A percentile compares a stretch with the other conserved stretches of the same genome.
Evolutionary conservation across 495 filamentous ascomycete genomes (phyloP).

Genomic region (Penicillium fimorum): DNA sequence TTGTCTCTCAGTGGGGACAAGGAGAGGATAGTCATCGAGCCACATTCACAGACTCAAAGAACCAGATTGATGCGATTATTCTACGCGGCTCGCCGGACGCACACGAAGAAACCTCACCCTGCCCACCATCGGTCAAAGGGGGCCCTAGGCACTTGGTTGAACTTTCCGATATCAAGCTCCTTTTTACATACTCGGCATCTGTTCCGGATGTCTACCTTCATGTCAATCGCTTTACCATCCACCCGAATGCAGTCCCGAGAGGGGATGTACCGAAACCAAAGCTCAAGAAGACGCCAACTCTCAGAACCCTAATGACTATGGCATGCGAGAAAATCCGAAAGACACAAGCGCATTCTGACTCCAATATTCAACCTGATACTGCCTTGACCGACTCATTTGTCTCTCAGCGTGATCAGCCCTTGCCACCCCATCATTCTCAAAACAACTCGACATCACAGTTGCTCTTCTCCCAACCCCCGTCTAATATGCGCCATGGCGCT

Average conservation of each 20-base stretch:
- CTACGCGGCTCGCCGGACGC: constrained; percentile 23
- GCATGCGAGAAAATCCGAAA: constrained; percentile 9
- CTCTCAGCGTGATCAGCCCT: background rate
- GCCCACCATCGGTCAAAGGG: constrained; percentile 19
- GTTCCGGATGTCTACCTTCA: constrained; percentile 32
- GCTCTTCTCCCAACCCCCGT: constrained; percentile 17
- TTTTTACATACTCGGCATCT: constrained; percentile 32
- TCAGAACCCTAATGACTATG: constrained; percentile 21
- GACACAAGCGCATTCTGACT: background rate
- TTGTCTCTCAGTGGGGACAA: constrained; percentile 25
- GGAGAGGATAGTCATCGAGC: constrained; percentile 15
- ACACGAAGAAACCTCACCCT: constrained; percentile 13
- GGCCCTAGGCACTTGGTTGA: constrained; percentile 33
- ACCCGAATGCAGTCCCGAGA: constrained; percentile 27
- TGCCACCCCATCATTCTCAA: background rate
- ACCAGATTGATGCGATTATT: constrained; percentile 41
- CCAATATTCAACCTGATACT: background rate
- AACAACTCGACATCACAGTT: constrained; percentile 10
- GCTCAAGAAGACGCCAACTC: constrained; percentile 16
- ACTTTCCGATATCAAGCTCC: constrained; percentile 40
- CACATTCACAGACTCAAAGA: constrained; percentile 39
- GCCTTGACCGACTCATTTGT: background rate
- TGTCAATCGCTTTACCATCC: constrained; percentile 36
- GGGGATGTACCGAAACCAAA: constrained; percentile 23
- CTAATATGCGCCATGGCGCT: background rate